Evolutionary conservation across 2,329 filamentous ascomycete genomes (phyloP), one percentile per base, ranked within the genome.

Genomic region (Onygena corvina): DNA sequence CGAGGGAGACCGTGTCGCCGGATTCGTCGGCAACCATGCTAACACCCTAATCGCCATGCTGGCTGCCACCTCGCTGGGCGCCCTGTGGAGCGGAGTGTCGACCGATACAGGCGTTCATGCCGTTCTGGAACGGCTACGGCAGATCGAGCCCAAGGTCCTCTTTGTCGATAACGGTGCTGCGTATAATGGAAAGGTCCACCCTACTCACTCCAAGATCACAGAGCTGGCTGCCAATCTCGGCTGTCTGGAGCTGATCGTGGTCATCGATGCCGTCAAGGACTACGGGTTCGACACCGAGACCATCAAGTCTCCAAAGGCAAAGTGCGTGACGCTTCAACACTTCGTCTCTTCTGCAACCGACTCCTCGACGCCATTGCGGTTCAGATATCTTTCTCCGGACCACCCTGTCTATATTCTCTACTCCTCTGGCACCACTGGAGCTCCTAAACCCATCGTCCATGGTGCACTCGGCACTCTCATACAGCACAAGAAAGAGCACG

Each of bases 401-500:
- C 87, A 94, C 57, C 90, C 90, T 0, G 79, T 95, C 2, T 96
- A 95, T 61, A 88, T 98, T 40, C 76, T 96, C 29, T 98, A 94
- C 67, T 93, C 85, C 1, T 90, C 84, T 40, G 92, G 92, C 18
- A 98, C 92, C 0, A 96, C 92, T 0, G 80, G 80, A 2, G 68
- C 78, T 14, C 90, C 92, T 4, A 96, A 96, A 66, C 90, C 89
- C 56, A 96, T 98, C 56, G 83, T 95, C 1, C 92, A 98, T 64
- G 90, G 87, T 0, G 83, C 87, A 0, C 76, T 92, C 9, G 92
- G 92, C 4, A 95, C 90, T 0, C 71, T 98, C 4, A 76, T 96
- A 46, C 90, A 96, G 64, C 92, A 96, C 71, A 96, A 96, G 68
- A 98, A 98, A 64, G 92, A 96, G 64, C 89, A 94, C 62, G 76